Conservation (phyloP, 2,329 filamentous ascomycete genomes). For the Plenodomus tracheiphilus region DNA sequence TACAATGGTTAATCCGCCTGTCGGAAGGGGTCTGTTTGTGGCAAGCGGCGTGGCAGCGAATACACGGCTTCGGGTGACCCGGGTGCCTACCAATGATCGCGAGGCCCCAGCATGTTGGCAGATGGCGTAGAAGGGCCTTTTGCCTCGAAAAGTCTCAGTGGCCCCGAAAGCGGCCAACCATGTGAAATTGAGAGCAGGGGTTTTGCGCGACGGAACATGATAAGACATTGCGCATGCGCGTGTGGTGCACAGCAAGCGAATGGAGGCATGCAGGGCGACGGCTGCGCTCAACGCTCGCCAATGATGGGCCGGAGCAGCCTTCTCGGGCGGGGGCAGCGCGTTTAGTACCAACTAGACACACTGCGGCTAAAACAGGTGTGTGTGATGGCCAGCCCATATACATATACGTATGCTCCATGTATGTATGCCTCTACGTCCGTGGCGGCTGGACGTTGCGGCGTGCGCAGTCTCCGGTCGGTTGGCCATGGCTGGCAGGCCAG, state of each 20-base stretch:
- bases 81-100: slow-evolving; percentile 33
- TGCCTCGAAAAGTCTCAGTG: slow-evolving; percentile 30
- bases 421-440: background rate
- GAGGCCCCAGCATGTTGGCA: slow-evolving; percentile 24
- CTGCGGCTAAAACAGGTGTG: slow-evolving; percentile 11
- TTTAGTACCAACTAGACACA: slow-evolving; percentile 4
- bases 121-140: slow-evolving; percentile 23
- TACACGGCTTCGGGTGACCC: slow-evolving; percentile 34
- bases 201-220: slow-evolving; percentile 29
- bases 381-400: background rate
- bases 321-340: slow-evolving; percentile 10
- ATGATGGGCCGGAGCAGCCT: slow-evolving; percentile 11
- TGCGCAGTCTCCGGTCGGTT: background rate
- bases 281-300: slow-evolving; percentile 13
- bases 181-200: slow-evolving; percentile 36
- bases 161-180: slow-evolving; percentile 32
- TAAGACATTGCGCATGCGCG: slow-evolving; percentile 27
- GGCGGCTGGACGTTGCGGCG: background rate
- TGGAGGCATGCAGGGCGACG: slow-evolving; percentile 15
- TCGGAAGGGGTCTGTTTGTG: slow-evolving; percentile 25
- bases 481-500: background rate
- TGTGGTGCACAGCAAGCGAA: slow-evolving; percentile 20
- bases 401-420: background rate
- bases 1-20: slow-evolving; percentile 30
- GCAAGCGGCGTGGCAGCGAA: slow-evolving; percentile 41